phyloP scores from a whole-genome alignment of 2,329 filamentous ascomycete species.

The Monilinia laxa region DNA sequence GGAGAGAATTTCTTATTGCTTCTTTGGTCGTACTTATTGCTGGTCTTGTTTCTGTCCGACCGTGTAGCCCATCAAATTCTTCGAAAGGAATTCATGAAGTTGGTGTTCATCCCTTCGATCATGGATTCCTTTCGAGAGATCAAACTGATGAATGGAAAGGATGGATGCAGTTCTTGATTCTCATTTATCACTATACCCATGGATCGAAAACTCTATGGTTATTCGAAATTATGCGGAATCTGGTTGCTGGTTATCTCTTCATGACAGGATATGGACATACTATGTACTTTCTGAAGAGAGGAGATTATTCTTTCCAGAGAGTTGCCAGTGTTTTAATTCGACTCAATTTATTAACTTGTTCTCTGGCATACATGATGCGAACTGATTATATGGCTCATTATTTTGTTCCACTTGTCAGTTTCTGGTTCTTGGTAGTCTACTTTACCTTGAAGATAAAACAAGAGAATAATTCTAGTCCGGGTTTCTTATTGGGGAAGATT shows the following conservation, averaged over 20 bases:
- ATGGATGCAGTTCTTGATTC: slow-evolving; percentile 57
- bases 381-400: slow-evolving; percentile 58
- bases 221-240: slow-evolving; percentile 55
- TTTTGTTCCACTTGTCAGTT: slow-evolving; percentile 57
- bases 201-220: slow-evolving; percentile 51
- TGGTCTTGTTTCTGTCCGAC: slow-evolving; percentile 40
- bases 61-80: slow-evolving; percentile 22
- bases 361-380: slow-evolving; percentile 55
- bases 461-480: slow-evolving; percentile 45
- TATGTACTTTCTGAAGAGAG: slow-evolving; percentile 55
- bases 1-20: slow-evolving; percentile 39
- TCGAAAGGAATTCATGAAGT: slow-evolving; percentile 9
- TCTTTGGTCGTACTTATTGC: slow-evolving; percentile 36
- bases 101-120: slow-evolving; percentile 28
- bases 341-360: slow-evolving; percentile 55
- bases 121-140: slow-evolving; percentile 51
- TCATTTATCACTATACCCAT: slow-evolving; percentile 59
- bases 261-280: slow-evolving; percentile 63
- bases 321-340: slow-evolving; percentile 55
- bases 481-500: slow-evolving; percentile 50
- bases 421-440: slow-evolving; percentile 63
- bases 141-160: slow-evolving; percentile 67
- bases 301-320: slow-evolving; percentile 56
- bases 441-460: slow-evolving; percentile 48
- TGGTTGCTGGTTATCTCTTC: slow-evolving; percentile 60